phyloP scores from a whole-genome alignment of 495 filamentous ascomycete species.

The Tuber indicum region DNA sequence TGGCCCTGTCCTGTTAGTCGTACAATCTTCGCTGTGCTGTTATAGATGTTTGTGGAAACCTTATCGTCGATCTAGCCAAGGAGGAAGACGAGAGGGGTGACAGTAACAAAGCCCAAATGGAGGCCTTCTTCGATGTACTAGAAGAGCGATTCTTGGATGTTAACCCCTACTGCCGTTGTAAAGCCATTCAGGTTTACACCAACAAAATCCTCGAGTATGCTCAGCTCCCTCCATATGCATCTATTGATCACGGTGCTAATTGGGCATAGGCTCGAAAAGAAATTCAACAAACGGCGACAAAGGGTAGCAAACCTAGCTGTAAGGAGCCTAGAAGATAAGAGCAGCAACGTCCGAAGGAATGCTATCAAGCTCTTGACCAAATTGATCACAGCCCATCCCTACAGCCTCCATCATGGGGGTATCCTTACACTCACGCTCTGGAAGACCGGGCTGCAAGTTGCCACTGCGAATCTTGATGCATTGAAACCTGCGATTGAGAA shows the following conservation, averaged over 20 bases:
- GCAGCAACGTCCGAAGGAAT: conserved; percentile 91
- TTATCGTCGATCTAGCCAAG: conserved; percentile 82
- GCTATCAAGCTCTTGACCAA: conserved; percentile 86
- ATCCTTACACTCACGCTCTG: conserved; percentile 78
- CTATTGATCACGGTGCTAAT: not conserved
- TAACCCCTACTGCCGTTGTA: conserved; percentile 91
- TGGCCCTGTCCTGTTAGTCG: conserved; percentile 50
- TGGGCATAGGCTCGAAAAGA: conserved; percentile 60
- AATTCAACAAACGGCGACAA: conserved; percentile 88
- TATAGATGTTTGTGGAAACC: conserved; percentile 97
- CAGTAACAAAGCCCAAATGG: conserved; percentile 86
- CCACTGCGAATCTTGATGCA: conserved; percentile 72
- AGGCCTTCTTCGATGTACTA: conserved; percentile 91
- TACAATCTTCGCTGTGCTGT: conserved; percentile 89
- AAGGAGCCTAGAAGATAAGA: conserved; percentile 90
- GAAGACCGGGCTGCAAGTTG: conserved; percentile 67
- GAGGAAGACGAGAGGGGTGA: conserved; percentile 75
- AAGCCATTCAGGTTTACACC: conserved; percentile 80
- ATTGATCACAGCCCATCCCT: conserved; percentile 87
- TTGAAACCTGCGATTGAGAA: conserved; percentile 61
- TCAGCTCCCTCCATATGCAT: not conserved
- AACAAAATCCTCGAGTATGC: conserved; percentile 69
- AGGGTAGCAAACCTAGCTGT: conserved; percentile 76
- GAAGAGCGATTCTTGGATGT: conserved; percentile 94
- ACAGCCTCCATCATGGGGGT: conserved; percentile 83